phyloP scores from a whole-genome alignment of 371 early-diverging fungal genomes.

The Mucor sp. region DNA sequence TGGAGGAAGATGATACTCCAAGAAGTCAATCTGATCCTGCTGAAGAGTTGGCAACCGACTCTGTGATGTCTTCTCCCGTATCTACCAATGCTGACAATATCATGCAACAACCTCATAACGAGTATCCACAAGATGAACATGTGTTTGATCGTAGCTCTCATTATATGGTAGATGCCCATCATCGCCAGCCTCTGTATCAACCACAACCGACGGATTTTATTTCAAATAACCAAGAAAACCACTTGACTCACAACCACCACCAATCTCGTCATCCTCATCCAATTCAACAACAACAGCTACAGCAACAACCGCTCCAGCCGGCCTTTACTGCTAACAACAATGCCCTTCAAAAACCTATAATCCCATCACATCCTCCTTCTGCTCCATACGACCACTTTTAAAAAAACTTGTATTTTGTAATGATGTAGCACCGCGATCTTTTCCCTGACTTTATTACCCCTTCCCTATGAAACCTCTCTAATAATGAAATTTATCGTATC shows the following conservation, averaged over 20 bases:
- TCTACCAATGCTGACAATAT: background rate
- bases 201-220: background rate
- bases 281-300: background rate
- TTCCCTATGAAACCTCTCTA: too few relatives aligned
- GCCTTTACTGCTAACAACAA: background rate
- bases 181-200: background rate
- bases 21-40: background rate
- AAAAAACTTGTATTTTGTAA: background rate
- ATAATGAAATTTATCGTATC: too few relatives aligned
- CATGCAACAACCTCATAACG: background rate
- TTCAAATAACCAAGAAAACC: background rate
- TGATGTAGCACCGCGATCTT: too few relatives aligned
- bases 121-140: background rate
- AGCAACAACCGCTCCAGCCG: background rate
- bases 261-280: background rate
- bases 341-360: background rate
- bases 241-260: background rate
- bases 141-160: background rate
- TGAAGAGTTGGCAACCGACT: conserved; percentile 1
- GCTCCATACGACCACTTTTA: background rate
- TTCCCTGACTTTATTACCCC: too few relatives aligned
- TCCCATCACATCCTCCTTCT: background rate
- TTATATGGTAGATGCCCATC: background rate
- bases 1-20: background rate
- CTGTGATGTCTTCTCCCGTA: conserved; percentile 5